phyloP scores from a whole-genome alignment of 768 basidiomycete species.

The Crassisporium funariophilum region DNA sequence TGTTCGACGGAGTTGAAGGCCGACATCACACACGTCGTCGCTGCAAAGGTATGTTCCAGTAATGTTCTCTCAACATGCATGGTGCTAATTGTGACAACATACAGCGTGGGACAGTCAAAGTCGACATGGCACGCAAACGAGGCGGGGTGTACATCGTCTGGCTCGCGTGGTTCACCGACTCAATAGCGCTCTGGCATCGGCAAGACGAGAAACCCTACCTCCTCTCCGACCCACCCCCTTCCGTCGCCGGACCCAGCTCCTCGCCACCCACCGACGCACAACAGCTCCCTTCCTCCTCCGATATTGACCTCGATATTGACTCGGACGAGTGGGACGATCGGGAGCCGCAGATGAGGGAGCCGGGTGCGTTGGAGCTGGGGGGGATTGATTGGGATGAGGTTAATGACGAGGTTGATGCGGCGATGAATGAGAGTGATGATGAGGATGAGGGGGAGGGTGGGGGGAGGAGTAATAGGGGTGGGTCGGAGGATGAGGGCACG shows the following conservation, averaged over 20 bases:
- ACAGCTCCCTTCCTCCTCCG: constrained; percentile 57
- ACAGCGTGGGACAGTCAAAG: constrained; percentile 90
- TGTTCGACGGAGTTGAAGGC: constrained; percentile 69
- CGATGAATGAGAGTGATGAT: constrained; percentile 80
- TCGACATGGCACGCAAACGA: constrained; percentile 77
- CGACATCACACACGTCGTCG: constrained; percentile 87
- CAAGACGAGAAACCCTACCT: constrained; percentile 81
- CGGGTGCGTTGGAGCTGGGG: constrained; percentile 48
- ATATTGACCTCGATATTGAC: constrained; percentile 70
- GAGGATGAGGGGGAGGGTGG: constrained; percentile 49
- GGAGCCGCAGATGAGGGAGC: constrained; percentile 31
- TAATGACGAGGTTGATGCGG: constrained; percentile 85
- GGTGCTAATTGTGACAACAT: constrained; percentile 1
- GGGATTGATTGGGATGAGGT: constrained; percentile 83
- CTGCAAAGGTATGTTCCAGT: constrained; percentile 65
- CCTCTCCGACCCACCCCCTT: constrained; percentile 64
- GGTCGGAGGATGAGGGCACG: constrained; percentile 58
- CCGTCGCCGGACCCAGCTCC: constrained; percentile 28
- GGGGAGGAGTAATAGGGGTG: constrained; percentile 54
- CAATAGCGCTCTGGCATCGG: constrained; percentile 82
- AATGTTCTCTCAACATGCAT: neutral
- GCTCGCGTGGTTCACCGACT: constrained; percentile 88
- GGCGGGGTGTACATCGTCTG: constrained; percentile 84
- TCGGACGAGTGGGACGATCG: constrained; percentile 69
- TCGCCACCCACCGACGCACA: constrained; percentile 37